These are phyloP conservation scores for Suhomyces wounanorum DNA, from an alignment of 1,139 yeast genomes.

Conservation along the genomic window DNA sequence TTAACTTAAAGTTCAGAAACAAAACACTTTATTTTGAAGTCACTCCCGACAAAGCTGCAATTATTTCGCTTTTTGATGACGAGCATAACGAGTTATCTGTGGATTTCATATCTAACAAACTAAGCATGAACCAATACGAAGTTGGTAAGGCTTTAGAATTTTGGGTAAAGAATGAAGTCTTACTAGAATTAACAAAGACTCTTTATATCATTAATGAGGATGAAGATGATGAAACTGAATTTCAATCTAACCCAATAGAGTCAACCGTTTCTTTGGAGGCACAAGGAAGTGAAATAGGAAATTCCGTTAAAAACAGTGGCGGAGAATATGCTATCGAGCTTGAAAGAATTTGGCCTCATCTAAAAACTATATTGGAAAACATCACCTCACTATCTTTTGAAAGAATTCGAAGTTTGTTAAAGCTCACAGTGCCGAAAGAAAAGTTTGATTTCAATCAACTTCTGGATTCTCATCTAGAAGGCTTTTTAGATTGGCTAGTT, in stretches of 20 bases:
- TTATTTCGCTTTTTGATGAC: conserved; percentile 56
- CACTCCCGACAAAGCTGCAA: conserved; percentile 69
- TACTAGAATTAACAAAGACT: conserved; percentile 38
- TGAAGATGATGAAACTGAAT: conserved; percentile 16
- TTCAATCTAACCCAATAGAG: not conserved
- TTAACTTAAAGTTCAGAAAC: conserved; percentile 58
- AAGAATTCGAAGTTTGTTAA: conserved; percentile 54
- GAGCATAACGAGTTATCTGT: conserved; percentile 27
- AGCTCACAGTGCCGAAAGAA: conserved; percentile 56
- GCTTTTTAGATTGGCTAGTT: conserved; percentile 22
- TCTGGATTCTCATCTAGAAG: conserved; percentile 14
- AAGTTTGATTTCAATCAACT: conserved; percentile 17
- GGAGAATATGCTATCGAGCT: conserved; percentile 3
- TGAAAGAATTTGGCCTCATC: conserved; percentile 37
- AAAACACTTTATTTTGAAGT: conserved; percentile 47
- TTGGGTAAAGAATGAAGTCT: conserved; percentile 59
- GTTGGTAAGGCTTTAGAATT: conserved; percentile 46
- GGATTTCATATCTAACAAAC: conserved; percentile 25
- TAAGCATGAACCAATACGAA: conserved; percentile 41
- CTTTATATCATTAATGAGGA: conserved; percentile 26
- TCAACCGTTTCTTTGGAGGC: not conserved
- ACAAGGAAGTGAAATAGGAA: not conserved
- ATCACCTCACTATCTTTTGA: conserved; percentile 50
- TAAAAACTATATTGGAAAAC: conserved; percentile 57
- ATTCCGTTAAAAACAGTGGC: not conserved